Percentiles rank a stretch among this genome's conserved stretches.
Evolutionary conservation across 306 rosid genomes (phyloP).

Genomic region (Gynostemma pentaphyllum): DNA sequence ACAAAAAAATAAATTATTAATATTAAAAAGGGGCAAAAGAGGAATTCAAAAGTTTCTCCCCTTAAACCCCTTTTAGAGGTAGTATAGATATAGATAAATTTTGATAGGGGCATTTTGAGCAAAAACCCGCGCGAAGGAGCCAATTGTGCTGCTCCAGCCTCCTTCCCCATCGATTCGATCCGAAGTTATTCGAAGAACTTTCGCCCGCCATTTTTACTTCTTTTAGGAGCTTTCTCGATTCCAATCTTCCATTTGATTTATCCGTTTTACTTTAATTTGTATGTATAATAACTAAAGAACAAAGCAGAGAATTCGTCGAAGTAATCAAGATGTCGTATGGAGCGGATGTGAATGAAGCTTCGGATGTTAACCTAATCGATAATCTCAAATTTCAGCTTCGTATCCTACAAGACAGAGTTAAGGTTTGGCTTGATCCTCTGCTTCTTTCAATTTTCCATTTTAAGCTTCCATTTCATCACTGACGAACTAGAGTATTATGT

Average conservation of each 20-base stretch:
- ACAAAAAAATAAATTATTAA: too few species aligned
- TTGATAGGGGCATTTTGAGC: too few species aligned
- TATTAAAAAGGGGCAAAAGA: too few species aligned
- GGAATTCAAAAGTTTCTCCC: too few species aligned
- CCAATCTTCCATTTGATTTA: too few species aligned
- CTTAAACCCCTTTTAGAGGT: too few species aligned
- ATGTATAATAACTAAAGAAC: background rate
- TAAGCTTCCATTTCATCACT: background rate
- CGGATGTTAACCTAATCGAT: constrained; percentile 20
- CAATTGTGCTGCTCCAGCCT: too few species aligned
- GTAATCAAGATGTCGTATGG: background rate
- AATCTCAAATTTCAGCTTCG: constrained; percentile 23
- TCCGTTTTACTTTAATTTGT: background rate
- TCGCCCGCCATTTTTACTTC: background rate
- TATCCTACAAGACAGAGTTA: constrained; percentile 40
- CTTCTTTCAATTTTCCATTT: background rate
- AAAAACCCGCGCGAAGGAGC: too few species aligned
- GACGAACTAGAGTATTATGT: background rate
- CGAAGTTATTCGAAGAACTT: too few species aligned
- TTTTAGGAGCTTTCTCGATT: background rate
- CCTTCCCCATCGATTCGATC: too few species aligned
- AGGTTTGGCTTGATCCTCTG: constrained; percentile 21
- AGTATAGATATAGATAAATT: too few species aligned
- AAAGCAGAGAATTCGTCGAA: background rate
- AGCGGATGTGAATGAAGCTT: background rate